phyloP scores from a whole-genome alignment of 140 eudicot genomes.

The Cichorium intybus region DNA sequence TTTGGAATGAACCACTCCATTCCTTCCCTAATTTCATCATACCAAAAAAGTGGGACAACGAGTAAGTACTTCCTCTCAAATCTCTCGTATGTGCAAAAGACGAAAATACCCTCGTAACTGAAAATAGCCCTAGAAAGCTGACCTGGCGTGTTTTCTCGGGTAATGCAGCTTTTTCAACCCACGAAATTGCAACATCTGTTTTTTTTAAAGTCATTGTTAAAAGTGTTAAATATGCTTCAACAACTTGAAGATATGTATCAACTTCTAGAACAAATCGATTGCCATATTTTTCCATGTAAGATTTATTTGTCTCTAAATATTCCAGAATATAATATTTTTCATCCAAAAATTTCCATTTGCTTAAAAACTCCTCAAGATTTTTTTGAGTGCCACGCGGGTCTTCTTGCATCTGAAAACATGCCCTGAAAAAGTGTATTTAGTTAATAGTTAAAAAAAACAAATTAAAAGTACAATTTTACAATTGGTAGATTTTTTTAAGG shows the following conservation, averaged over 20 bases:
- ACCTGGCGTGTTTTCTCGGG: slow-evolving; percentile 85
- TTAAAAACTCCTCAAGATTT: slow-evolving; percentile 69
- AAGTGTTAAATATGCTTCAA: slow-evolving; percentile 78
- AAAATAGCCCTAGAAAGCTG: not conserved
- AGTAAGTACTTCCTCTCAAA: no score
- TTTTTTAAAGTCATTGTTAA: slow-evolving; percentile 32
- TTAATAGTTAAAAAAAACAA: no score
- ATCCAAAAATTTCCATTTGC: slow-evolving; percentile 61
- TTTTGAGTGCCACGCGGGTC: slow-evolving; percentile 40
- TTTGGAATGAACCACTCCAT: no score
- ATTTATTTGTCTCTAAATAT: slow-evolving; percentile 20
- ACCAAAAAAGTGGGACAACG: no score
- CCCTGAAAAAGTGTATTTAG: slow-evolving; percentile 40
- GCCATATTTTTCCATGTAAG: slow-evolving; percentile 26
- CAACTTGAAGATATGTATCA: slow-evolving; percentile 72
- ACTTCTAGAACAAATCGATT: slow-evolving; percentile 31
- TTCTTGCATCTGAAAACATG: slow-evolving; percentile 62
- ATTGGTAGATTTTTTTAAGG: not conserved
- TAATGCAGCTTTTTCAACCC: slow-evolving; percentile 83
- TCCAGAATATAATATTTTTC: slow-evolving; percentile 38
- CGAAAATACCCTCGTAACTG: not conserved
- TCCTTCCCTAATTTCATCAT: no score
- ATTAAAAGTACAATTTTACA: no score
- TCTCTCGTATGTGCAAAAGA: not conserved
- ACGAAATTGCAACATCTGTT: slow-evolving; percentile 48